Evolutionary conservation across 441 rosid species (phyloP).

Genomic region (Manihot esculenta): DNA sequence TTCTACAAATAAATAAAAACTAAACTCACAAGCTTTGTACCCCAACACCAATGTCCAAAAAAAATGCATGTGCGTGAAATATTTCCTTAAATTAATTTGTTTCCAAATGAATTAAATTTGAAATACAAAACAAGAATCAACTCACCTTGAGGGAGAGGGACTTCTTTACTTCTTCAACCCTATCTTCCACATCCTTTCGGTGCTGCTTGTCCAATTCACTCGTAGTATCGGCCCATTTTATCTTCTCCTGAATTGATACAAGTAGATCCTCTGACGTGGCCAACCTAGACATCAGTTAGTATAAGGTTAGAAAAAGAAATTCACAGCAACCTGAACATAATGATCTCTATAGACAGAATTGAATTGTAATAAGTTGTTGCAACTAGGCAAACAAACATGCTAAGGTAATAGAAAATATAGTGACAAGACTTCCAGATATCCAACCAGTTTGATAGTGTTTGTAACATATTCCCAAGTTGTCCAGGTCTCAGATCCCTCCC

Average conservation of each 20-base stretch:
- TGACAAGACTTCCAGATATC: background rate
- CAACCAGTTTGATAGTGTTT: slow-evolving; percentile 87
- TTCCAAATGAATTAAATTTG: background rate
- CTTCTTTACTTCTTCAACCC: slow-evolving; percentile 84
- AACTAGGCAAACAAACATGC: background rate
- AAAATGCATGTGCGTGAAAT: background rate
- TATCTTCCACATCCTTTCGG: slow-evolving; percentile 75
- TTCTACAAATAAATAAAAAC: too few species aligned
- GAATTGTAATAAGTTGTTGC: background rate
- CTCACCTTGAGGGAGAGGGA: slow-evolving; percentile 90
- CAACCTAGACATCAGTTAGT: slow-evolving; percentile 52
- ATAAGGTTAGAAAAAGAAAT: slow-evolving; percentile 11
- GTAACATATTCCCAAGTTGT: slow-evolving; percentile 82
- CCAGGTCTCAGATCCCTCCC: slow-evolving; percentile 98
- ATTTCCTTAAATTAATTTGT: background rate
- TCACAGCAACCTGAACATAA: background rate
- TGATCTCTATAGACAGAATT: background rate
- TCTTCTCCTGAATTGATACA: slow-evolving; percentile 88
- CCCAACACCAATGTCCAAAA: slow-evolving; percentile 1
- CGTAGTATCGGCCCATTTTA: slow-evolving; percentile 97
- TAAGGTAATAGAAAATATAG: slow-evolving; percentile 1
- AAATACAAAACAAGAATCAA: slow-evolving; percentile 42
- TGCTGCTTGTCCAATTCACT: slow-evolving; percentile 85
- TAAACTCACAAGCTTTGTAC: too few species aligned
- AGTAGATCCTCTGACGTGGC: slow-evolving; percentile 82